Evolutionary conservation across 495 filamentous ascomycete genomes (phyloP).

Genomic region (Glonium stellatum): DNA sequence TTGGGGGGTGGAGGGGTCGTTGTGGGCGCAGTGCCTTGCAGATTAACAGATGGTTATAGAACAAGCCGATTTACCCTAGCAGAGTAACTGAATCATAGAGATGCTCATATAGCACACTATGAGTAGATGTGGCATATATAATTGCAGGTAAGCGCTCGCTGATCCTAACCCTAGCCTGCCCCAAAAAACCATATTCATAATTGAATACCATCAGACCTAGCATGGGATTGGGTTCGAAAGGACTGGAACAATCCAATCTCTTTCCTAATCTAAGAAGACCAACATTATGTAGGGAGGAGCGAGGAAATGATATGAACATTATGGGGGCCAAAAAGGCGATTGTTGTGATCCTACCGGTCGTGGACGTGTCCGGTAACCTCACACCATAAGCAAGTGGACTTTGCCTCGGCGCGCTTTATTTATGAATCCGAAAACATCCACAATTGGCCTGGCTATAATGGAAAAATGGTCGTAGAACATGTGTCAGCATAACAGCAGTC

Average conservation of each 20-base stretch:
- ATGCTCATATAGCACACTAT: not conserved
- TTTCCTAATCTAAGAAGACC: not conserved
- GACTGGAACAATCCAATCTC: not conserved
- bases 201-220: not conserved
- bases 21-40: not conserved
- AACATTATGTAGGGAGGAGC: not conserved
- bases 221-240: not conserved
- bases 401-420: not conserved
- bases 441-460: too few species aligned
- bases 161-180: not conserved
- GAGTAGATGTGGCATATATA: not conserved
- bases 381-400: not conserved
- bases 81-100: not conserved
- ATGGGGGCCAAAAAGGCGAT: not conserved
- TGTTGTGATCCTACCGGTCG: not conserved
- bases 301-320: not conserved
- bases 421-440: not conserved
- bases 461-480: too few species aligned
- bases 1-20: not conserved
- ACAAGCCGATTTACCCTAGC: not conserved
- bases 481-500: too few species aligned
- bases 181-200: not conserved
- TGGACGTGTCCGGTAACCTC: not conserved
- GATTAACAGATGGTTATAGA: not conserved
- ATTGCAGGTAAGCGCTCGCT: not conserved